Evolutionary conservation across 768 basidiomycete genomes (phyloP).

Genomic region (Kwoniella heveanensis): DNA sequence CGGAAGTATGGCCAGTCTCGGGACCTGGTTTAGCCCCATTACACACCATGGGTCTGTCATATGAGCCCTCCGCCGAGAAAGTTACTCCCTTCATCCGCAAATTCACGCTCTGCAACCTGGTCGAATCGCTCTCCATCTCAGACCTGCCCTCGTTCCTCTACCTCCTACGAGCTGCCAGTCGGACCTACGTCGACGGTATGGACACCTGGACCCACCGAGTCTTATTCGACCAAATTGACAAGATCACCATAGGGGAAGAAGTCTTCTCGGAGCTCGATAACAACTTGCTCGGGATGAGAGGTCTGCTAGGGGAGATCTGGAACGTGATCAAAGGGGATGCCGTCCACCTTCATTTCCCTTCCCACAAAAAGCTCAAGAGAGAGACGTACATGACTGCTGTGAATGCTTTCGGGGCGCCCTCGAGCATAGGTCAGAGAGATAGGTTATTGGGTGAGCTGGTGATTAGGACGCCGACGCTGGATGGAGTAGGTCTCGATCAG

Average conservation of each 20-base stretch:
- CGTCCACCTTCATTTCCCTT: slow-evolving; percentile 7
- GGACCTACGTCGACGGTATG: slow-evolving; percentile 1
- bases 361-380: not conserved
- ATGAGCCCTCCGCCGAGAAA: not conserved
- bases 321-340: slow-evolving; percentile 17
- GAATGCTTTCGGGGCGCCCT: not conserved
- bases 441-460: slow-evolving; percentile 11
- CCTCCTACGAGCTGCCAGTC: not conserved
- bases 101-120: slow-evolving; percentile 12
- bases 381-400: slow-evolving; percentile 11
- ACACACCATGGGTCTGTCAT: slow-evolving; percentile 4
- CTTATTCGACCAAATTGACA: slow-evolving; percentile 17
- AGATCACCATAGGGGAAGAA: not conserved
- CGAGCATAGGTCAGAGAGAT: slow-evolving; percentile 6
- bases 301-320: slow-evolving; percentile 9
- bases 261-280: slow-evolving; percentile 5
- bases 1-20: slow-evolving; percentile 6
- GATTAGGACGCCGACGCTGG: slow-evolving; percentile 4
- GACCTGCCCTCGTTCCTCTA: not conserved
- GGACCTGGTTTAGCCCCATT: slow-evolving; percentile 13
- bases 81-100: slow-evolving; percentile 7
- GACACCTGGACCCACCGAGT: slow-evolving; percentile 11
- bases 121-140: not conserved
- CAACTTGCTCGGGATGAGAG: not conserved
- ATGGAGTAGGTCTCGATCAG: slow-evolving; percentile 4